These are phyloP conservation scores for Capronia epimyces DNA, from an alignment of 2,329 filamentous ascomycete species.

Conservation along the genomic window DNA sequence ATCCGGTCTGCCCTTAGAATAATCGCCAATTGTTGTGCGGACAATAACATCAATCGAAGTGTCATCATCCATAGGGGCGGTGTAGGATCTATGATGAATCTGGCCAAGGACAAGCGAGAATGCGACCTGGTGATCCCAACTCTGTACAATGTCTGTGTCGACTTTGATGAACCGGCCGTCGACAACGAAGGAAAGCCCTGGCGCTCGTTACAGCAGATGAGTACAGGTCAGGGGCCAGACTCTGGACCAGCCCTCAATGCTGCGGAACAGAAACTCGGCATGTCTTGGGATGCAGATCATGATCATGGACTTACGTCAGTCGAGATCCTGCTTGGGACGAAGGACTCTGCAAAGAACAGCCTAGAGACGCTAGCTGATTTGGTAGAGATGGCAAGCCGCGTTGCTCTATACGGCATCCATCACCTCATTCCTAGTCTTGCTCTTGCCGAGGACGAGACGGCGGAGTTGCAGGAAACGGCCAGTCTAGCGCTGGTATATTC, in stretches of 20 bases:
- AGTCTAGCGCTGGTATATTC: conserved; percentile 9
- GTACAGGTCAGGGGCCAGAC: not conserved
- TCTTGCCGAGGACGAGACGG: not conserved
- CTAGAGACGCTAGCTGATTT: conserved; percentile 21
- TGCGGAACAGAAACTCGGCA: conserved; percentile 24
- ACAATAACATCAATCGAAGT: conserved; percentile 27
- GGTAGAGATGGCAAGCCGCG: conserved; percentile 25
- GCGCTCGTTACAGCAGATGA: not conserved
- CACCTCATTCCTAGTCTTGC: conserved; percentile 6
- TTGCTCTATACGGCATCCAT: conserved; percentile 16
- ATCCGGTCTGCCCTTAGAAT: conserved; percentile 20
- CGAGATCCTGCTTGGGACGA: conserved; percentile 12
- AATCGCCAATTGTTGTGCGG: conserved; percentile 29
- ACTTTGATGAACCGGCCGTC: conserved; percentile 23
- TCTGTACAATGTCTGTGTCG: conserved; percentile 27
- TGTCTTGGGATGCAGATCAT: conserved; percentile 3
- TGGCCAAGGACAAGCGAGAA: conserved; percentile 9
- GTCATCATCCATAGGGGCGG: conserved; percentile 22
- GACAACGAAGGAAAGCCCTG: conserved; percentile 11
- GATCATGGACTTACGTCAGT: conserved; percentile 12
- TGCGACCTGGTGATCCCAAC: conserved; percentile 25
- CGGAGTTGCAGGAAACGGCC: conserved; percentile 5
- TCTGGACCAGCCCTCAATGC: conserved; percentile 9
- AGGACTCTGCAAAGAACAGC: conserved; percentile 1
- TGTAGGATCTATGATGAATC: conserved; percentile 16